These are phyloP conservation scores for Russula virescens DNA, from an alignment of 768 basidiomycete genomes.

Conservation along the genomic window DNA sequence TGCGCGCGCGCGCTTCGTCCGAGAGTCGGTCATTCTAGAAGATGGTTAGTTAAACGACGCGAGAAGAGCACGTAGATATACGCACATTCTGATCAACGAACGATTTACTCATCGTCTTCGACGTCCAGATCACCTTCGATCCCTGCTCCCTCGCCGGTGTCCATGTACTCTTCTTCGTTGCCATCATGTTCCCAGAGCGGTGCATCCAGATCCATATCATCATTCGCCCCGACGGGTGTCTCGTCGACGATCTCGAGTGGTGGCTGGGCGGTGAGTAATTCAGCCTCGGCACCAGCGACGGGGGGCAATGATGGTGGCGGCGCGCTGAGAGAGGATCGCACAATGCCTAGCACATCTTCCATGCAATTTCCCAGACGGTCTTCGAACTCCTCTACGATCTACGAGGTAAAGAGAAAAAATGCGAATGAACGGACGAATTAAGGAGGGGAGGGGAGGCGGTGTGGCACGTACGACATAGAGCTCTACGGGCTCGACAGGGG, in stretches of 20 bases:
- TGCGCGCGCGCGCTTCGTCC: too few relatives aligned
- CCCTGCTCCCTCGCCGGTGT: conserved; percentile 23
- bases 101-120: too few relatives aligned
- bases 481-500: conserved; percentile 75
- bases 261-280: not conserved
- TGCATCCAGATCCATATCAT: conserved; percentile 8
- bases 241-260: conserved; percentile 13
- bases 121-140: too few relatives aligned
- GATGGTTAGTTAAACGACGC: too few relatives aligned
- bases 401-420: not conserved
- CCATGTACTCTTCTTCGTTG: conserved; percentile 20
- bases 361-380: conserved; percentile 68
- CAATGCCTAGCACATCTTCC: conserved; percentile 56
- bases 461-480: conserved; percentile 32
- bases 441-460: not conserved
- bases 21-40: too few relatives aligned
- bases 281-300: not conserved
- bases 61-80: too few relatives aligned
- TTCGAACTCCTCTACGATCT: conserved; percentile 93
- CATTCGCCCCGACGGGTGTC: not conserved
- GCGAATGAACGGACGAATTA: not conserved
- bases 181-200: conserved; percentile 16
- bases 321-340: conserved; percentile 41
- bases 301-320: not conserved
- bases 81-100: too few relatives aligned